Percentiles rank a stretch among this genome's conserved stretches.
phyloP scores from a whole-genome alignment of 2,329 filamentous ascomycete genomes.

The Xylariales sp. region DNA sequence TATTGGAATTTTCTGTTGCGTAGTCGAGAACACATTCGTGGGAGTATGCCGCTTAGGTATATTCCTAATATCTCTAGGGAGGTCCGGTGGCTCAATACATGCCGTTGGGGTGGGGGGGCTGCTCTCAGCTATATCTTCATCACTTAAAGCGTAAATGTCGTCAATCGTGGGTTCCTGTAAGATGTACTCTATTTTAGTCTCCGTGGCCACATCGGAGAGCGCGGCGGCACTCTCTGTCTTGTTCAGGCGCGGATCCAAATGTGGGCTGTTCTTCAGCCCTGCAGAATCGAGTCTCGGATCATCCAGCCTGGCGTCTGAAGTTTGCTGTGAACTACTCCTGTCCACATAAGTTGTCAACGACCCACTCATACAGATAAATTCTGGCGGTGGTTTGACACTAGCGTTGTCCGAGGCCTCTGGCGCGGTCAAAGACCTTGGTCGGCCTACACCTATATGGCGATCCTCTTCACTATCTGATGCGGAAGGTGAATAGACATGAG shows the following conservation, averaged over 20 bases:
- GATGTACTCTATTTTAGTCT: constrained; percentile 26
- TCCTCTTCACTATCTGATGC: constrained; percentile 17
- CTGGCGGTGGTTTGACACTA: neutral
- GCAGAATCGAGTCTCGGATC: constrained; percentile 13
- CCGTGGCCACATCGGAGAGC: constrained; percentile 20
- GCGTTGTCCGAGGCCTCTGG: neutral
- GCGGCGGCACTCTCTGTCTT: constrained; percentile 23
- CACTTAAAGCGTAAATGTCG: constrained; percentile 50
- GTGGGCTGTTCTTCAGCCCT: constrained; percentile 6
- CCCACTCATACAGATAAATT: neutral
- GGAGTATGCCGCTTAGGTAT: no score
- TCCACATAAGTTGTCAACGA: no score
- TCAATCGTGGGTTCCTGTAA: constrained; percentile 47
- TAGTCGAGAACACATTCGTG: no score
- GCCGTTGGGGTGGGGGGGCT: constrained; percentile 21
- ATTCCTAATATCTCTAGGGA: no score
- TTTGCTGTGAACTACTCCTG: constrained; percentile 15
- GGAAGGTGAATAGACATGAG: constrained; percentile 15
- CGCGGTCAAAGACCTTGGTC: constrained; percentile 14
- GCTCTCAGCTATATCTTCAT: constrained; percentile 54
- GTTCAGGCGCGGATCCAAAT: constrained; percentile 15
- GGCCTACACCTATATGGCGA: no score
- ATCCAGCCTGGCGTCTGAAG: constrained; percentile 19
- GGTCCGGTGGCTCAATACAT: no score
- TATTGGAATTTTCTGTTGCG: constrained; percentile 10